Percentiles rank a stretch among this genome's conserved stretches.
Conservation (phyloP, 2,329 filamentous ascomycete species). For the Ploettnerulaceae sp. region DNA sequence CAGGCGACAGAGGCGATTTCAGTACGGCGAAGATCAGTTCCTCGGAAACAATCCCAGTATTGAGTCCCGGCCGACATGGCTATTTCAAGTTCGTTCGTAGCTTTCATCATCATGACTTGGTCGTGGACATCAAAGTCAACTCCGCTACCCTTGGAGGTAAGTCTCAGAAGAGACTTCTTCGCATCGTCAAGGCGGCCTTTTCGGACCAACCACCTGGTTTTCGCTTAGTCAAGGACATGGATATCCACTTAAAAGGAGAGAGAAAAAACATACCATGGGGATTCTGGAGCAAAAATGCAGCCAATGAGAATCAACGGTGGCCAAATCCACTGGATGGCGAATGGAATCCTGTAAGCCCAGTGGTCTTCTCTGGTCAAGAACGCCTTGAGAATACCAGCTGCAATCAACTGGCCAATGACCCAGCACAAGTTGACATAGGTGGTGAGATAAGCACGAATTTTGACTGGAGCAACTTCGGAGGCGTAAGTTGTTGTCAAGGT, state of each 20-base stretch:
- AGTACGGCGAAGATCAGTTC: conserved; percentile 44
- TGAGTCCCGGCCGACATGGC: conserved; percentile 39
- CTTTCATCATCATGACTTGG: conserved; percentile 40
- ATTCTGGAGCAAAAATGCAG: conserved; percentile 44
- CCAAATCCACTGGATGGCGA: conserved; percentile 48
- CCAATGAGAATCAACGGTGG: conserved; percentile 42
- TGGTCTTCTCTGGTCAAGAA: background rate
- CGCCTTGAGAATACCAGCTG: conserved; percentile 6
- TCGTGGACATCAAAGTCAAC: conserved; percentile 10
- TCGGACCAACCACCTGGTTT: conserved; percentile 42
- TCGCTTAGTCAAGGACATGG: conserved; percentile 28
- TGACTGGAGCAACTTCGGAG: conserved; percentile 47
- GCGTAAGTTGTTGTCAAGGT: conserved; percentile 34
- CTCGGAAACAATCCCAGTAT: conserved; percentile 45
- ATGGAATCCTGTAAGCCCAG: conserved; percentile 10
- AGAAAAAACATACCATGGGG: conserved; percentile 36
- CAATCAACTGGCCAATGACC: conserved; percentile 30
- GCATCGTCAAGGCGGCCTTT: conserved; percentile 37
- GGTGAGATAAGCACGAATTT: conserved; percentile 47
- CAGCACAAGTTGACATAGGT: conserved; percentile 49
- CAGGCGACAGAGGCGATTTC: conserved; percentile 53
- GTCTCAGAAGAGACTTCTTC: conserved; percentile 5
- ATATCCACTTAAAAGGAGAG: background rate
- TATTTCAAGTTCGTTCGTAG: conserved; percentile 50
- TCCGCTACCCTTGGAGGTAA: conserved; percentile 7